Percentiles rank a stretch among this genome's conserved stretches.
phyloP scores from a whole-genome alignment of 805 yeast genomes.

The Clavispora vitiphila region DNA sequence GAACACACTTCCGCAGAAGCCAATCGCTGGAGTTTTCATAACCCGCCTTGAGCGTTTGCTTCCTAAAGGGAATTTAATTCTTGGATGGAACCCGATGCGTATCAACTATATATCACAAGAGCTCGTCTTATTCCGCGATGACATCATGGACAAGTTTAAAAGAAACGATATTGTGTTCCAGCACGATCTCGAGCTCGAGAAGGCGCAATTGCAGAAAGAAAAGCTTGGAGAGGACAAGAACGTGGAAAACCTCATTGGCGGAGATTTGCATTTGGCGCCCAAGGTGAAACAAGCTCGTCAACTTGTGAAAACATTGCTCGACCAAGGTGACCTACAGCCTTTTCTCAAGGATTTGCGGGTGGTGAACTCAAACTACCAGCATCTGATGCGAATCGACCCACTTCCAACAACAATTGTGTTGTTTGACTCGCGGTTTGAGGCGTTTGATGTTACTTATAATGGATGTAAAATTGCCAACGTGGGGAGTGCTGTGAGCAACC shows the following conservation, averaged over 20 bases:
- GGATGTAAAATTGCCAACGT: slow-evolving; percentile 79
- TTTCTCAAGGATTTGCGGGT: slow-evolving; percentile 59
- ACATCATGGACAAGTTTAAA: slow-evolving; percentile 63
- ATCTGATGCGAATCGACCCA: slow-evolving; percentile 66
- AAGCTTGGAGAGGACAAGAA: slow-evolving; percentile 18
- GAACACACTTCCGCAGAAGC: slow-evolving; percentile 52
- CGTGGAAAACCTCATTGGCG: slow-evolving; percentile 15
- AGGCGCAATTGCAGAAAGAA: slow-evolving; percentile 17
- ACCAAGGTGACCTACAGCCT: slow-evolving; percentile 87
- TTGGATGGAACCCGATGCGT: slow-evolving; percentile 71
- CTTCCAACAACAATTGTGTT: slow-evolving; percentile 62
- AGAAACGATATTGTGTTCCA: slow-evolving; percentile 62
- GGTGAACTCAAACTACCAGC: slow-evolving; percentile 65
- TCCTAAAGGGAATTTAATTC: slow-evolving; percentile 23
- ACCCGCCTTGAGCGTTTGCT: slow-evolving; percentile 55
- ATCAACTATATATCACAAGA: slow-evolving; percentile 81
- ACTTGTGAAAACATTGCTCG: slow-evolving; percentile 72
- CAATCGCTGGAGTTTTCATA: slow-evolving; percentile 69
- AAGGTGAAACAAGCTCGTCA: slow-evolving; percentile 59
- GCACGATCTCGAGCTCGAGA: slow-evolving; percentile 27
- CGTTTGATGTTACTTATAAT: slow-evolving; percentile 70
- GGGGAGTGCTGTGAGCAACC: slow-evolving; percentile 41
- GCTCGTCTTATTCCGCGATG: slow-evolving; percentile 68
- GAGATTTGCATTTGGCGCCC: slow-evolving; percentile 30
- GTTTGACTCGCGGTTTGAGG: slow-evolving; percentile 68